Evolutionary conservation across 192 early-diverging fungal genomes (phyloP), one percentile per base, ranked within the genome.

Genomic region (Lunasporangiospora selenospora): DNA sequence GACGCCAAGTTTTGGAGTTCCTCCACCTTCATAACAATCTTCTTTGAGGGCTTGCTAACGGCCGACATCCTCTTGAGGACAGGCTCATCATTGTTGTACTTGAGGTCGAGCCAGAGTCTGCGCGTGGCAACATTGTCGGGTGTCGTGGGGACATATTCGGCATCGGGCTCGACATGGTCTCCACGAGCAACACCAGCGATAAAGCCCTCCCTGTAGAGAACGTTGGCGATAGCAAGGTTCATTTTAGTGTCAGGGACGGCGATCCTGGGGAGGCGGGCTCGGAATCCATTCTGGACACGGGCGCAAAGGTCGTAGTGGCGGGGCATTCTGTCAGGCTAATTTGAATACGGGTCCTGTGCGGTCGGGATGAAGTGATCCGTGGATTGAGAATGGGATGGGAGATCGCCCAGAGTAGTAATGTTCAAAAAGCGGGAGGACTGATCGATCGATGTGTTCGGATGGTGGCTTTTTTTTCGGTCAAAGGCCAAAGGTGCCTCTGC

Each of bases 191-290:
- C 86, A 6, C 88, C 78, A 12, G 90, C 81, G 29, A 99, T 80
- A 75, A 99, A 94, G 10, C 97, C 97, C 76, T 98, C 92, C 54
- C 87, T 83, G 81, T 94, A 95, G 23, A 99, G 88, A 38, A 98
- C 92, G 16, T 88, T 88, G 49, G 84, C 79, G 9, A 99, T 89
- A 3, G 93, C 85, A 9, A 89, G 70, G 81, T 97, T 97, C 77
- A 91, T 87, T 41, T 93, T 94, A 36, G 90, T 89, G 62, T 94
- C 87, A 7, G 95, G 95, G 38, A 99, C 87, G 27, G 92, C 92
- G 53, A 95, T 94, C 24, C 83, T 80, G 44, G 86, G 88, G 21
- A 94, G 76, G 12, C 88, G 83, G n/a, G 89, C 90, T 15, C 87
- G 83, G 76, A 95, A 97, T 39, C 91, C 88, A 80, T 99, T 99